Percentiles rank a stretch among this genome's conserved stretches.
Conservation (phyloP, 805 yeast genomes). For the Tetrapisispora iriomotensis region DNA sequence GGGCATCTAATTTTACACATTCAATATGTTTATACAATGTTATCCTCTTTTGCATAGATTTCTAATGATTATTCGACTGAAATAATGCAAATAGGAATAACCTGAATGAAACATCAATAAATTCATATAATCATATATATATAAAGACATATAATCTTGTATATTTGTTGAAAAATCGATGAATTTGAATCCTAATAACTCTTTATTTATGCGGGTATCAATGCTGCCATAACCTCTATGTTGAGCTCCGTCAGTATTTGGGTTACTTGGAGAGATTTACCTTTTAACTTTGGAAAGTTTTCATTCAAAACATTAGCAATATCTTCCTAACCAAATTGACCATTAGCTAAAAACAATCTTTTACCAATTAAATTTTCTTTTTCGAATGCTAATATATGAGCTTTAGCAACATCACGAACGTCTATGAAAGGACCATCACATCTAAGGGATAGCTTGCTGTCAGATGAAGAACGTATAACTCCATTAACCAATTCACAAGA, state of each 20-base stretch:
- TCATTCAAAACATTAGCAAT: slow-evolving; percentile 29
- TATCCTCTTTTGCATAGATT: too few relatives aligned
- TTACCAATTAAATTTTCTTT: slow-evolving; percentile 27
- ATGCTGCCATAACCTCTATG: not conserved
- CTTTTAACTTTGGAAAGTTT: slow-evolving; percentile 36
- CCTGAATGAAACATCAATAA: too few relatives aligned
- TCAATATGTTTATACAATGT: too few relatives aligned
- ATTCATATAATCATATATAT: too few relatives aligned
- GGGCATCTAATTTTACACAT: too few relatives aligned
- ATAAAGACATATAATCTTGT: too few relatives aligned
- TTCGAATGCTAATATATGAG: slow-evolving; percentile 45
- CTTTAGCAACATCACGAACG: slow-evolving; percentile 54
- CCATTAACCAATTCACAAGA: slow-evolving; percentile 29
- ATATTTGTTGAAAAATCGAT: slow-evolving; percentile 13
- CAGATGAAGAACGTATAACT: slow-evolving; percentile 21
- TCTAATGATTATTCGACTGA: too few relatives aligned
- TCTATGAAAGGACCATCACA: slow-evolving; percentile 32
- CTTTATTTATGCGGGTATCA: slow-evolving; percentile 15
- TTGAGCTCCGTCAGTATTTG: slow-evolving; percentile 12
- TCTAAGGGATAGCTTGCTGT: not conserved
- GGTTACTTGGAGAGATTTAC: slow-evolving; percentile 36
- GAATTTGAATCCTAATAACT: slow-evolving; percentile 19
- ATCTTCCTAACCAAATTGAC: slow-evolving; percentile 19
- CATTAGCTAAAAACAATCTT: slow-evolving; percentile 26
- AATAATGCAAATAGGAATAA: too few relatives aligned